phyloP scores from a whole-genome alignment of 106 monocot genomes.

The Ottelia alismoides region DNA sequence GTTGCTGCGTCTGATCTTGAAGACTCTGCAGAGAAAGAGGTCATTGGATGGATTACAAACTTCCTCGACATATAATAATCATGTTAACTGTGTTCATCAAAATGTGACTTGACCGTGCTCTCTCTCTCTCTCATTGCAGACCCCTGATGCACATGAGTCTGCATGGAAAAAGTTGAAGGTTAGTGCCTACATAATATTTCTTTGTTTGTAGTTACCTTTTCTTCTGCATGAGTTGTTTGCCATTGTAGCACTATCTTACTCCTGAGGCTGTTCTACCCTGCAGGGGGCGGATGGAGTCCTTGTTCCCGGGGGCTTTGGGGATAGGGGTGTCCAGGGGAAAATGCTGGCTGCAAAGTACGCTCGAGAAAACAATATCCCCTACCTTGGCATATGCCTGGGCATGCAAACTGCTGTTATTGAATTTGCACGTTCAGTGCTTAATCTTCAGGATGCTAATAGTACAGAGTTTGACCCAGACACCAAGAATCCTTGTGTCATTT shows the following conservation, averaged over 20 bases:
- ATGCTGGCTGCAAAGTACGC: conserved; percentile 91
- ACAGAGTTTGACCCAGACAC: conserved; percentile 77
- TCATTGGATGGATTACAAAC: conserved; percentile 1
- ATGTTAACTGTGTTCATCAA: not conserved
- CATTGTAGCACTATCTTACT: not conserved
- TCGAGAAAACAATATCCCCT: conserved; percentile 84
- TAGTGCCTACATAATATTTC: not conserved
- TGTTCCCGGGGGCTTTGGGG: conserved; percentile 98
- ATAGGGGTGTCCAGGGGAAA: conserved; percentile 88
- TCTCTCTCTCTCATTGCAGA: conserved; percentile 45
- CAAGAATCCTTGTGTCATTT: conserved; percentile 65
- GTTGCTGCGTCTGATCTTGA: conserved; percentile 81
- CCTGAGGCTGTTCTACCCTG: not conserved
- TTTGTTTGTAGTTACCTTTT: not conserved
- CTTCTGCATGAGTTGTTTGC: not conserved
- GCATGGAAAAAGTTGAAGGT: conserved; percentile 88
- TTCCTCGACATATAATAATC: not conserved
- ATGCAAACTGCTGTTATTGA: conserved; percentile 98
- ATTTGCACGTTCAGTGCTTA: conserved; percentile 72
- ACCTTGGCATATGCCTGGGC: conserved; percentile 93
- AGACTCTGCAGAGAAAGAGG: conserved; percentile 38
- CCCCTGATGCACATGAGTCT: conserved; percentile 49
- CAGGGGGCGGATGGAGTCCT: conserved; percentile 86
- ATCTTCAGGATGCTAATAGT: conserved; percentile 81
- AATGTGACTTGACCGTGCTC: conserved; percentile 13